Percentiles rank a stretch among this genome's conserved stretches.
These are phyloP conservation scores for Datisca glomerata DNA, from an alignment of 306 rosid genomes.

Conservation along the genomic window DNA sequence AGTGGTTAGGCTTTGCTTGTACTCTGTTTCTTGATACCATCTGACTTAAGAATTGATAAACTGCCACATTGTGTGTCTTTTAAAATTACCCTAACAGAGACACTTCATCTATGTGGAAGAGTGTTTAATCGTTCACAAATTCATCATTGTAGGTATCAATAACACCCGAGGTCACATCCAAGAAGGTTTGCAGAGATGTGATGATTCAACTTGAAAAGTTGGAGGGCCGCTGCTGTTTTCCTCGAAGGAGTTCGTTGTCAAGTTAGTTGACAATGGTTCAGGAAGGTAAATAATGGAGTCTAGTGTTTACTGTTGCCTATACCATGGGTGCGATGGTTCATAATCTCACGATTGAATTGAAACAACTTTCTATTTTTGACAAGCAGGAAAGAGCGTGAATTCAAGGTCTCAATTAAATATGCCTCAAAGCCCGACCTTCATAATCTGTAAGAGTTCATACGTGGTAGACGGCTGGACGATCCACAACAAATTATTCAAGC, in stretches of 20 bases:
- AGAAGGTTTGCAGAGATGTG: slow-evolving; percentile 28
- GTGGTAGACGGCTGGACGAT: slow-evolving; percentile 24
- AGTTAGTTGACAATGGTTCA: slow-evolving; percentile 20
- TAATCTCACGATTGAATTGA: background rate
- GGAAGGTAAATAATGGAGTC: too few species aligned
- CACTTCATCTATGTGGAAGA: too few species aligned
- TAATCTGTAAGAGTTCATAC: slow-evolving; percentile 35
- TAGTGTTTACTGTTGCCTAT: too few species aligned
- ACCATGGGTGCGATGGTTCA: background rate
- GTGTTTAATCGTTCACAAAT: too few species aligned
- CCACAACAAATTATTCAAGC: slow-evolving; percentile 64
- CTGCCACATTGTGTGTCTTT: too few species aligned
- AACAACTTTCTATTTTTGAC: background rate
- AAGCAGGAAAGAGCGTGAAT: slow-evolving; percentile 34
- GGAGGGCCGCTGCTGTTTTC: slow-evolving; percentile 43
- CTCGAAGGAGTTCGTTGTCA: slow-evolving; percentile 34
- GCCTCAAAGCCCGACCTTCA: slow-evolving; percentile 39
- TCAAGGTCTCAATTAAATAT: slow-evolving; percentile 32
- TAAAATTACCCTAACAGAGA: too few species aligned
- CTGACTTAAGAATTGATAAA: too few species aligned
- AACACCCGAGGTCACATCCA: slow-evolving; percentile 32
- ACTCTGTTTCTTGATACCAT: too few species aligned
- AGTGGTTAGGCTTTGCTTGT: too few species aligned
- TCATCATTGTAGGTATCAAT: slow-evolving; percentile 59
- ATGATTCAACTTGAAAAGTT: background rate